Evolutionary conservation across 495 filamentous ascomycete genomes (phyloP).

Genomic region (Cercophora samala): DNA sequence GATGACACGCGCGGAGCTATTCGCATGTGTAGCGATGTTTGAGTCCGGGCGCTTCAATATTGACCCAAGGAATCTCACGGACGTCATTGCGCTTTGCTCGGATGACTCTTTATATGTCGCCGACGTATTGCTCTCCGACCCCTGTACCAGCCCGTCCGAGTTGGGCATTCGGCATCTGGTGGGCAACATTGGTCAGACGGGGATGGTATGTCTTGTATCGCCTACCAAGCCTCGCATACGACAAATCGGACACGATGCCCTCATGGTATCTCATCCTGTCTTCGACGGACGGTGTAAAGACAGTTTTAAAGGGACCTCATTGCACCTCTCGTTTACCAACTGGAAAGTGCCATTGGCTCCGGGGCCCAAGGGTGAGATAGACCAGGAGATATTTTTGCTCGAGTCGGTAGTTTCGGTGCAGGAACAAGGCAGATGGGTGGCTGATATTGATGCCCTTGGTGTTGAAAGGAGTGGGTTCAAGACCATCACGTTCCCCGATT

Average conservation of each 20-base stretch:
- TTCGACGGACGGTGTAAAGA: neutral
- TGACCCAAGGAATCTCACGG: neutral
- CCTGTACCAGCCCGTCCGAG: neutral
- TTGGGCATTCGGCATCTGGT: neutral
- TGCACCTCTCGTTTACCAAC: neutral
- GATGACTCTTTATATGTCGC: neutral
- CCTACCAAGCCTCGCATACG: neutral
- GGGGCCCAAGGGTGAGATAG: neutral
- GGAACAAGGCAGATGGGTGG: neutral
- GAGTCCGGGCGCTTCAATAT: neutral
- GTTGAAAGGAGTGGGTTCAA: neutral
- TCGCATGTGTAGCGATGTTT: neutral
- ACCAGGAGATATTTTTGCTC: constrained; percentile 2
- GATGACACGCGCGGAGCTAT: neutral
- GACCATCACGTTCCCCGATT: neutral
- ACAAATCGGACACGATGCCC: neutral
- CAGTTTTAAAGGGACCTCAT: neutral
- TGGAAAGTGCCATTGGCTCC: neutral
- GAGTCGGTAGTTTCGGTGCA: neutral
- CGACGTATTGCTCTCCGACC: neutral
- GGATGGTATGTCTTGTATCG: neutral
- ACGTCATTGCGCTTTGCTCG: neutral
- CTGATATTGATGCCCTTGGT: neutral
- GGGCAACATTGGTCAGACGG: neutral
- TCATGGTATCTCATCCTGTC: neutral